Conservation (phyloP, 2,329 filamentous ascomycete species). For the Botrytis hyacinthi region DNA sequence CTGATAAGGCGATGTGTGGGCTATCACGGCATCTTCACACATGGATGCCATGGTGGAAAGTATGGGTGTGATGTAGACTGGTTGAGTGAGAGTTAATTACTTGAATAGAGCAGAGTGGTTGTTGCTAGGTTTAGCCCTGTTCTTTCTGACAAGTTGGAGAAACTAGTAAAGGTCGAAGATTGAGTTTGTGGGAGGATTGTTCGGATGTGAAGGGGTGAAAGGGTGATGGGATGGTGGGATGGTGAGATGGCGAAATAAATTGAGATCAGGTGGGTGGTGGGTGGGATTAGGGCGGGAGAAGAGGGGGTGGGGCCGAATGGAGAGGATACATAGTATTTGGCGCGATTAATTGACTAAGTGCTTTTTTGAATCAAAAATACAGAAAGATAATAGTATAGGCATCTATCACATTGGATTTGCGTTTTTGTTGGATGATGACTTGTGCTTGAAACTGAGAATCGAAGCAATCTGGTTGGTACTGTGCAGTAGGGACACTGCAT, state of each 20-base stretch:
- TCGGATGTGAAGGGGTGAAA: slow-evolving; percentile 23
- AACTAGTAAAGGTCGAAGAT: background rate
- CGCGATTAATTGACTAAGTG: slow-evolving; percentile 62
- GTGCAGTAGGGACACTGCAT: background rate
- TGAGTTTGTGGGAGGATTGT: background rate
- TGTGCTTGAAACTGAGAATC: background rate
- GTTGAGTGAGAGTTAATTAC: background rate
- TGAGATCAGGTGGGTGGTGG: background rate
- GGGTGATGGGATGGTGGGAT: slow-evolving; percentile 29
- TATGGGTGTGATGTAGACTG: background rate
- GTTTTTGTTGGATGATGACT: background rate
- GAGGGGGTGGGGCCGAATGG: slow-evolving; percentile 42
- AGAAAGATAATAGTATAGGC: background rate
- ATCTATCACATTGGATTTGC: background rate
- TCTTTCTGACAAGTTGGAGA: background rate
- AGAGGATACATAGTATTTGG: slow-evolving; percentile 48
- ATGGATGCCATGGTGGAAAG: background rate
- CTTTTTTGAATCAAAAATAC: background rate
- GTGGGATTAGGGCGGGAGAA: background rate
- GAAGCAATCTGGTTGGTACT: background rate
- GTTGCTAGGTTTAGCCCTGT: background rate
- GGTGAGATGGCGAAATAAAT: slow-evolving; percentile 26
- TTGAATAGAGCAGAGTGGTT: background rate
- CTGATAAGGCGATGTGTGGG: background rate
- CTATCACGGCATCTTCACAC: too few relatives aligned